Evolutionary conservation across 208 protist genomes (phyloP), one percentile per base, ranked within the genome.

Genomic region (Porcisia hertigi): DNA sequence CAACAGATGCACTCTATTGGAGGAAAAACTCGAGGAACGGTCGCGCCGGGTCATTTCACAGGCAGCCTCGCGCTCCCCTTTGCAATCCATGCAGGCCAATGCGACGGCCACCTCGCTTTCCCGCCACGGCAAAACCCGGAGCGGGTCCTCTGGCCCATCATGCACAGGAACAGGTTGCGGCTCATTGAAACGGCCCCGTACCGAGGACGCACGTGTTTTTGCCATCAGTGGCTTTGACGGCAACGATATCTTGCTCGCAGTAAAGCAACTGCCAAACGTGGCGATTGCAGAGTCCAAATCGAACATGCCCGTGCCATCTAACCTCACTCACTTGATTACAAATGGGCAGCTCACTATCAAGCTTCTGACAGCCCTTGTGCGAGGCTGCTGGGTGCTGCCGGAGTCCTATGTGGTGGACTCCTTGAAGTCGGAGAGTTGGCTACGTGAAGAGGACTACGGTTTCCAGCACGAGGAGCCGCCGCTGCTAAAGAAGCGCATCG

Each of bases 291-390:
- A 93, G 79, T 94, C 91, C 78, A 80, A 85, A 62, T 93, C 92
- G 16, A 96, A 97, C 86, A 77, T 86, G 75, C 90, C 92, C 0
- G 88, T 97, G 2, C 90, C 94, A 18, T 88, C 92, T 0, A 93
- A 95, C 69, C 75, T 97, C 52, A 97, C 94, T 3, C 94, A 97
- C 71, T 79, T 97, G 45, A 77, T 97, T 75, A 94, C 94, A 18
- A 96, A 93, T 65, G 94, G 94, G 1, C 86, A 94, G 69, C 80
- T 96, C 25, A 97, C 94, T 14, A 86, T 97, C 60, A 97, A 97
- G 77, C 81, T 97, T 36, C 84, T 97, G 5, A 94, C 90, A 0
- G 91, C 94, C 14, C 79, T 95, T 34, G 94, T 95, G 34, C 85
- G 90, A 18, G 92, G 94, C 3, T 97, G 94, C 85, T 97, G 94